Base-by-base conservation (phyloP, 768 basidiomycete genomes). In the Boletus rufocinnamomeus region DNA sequence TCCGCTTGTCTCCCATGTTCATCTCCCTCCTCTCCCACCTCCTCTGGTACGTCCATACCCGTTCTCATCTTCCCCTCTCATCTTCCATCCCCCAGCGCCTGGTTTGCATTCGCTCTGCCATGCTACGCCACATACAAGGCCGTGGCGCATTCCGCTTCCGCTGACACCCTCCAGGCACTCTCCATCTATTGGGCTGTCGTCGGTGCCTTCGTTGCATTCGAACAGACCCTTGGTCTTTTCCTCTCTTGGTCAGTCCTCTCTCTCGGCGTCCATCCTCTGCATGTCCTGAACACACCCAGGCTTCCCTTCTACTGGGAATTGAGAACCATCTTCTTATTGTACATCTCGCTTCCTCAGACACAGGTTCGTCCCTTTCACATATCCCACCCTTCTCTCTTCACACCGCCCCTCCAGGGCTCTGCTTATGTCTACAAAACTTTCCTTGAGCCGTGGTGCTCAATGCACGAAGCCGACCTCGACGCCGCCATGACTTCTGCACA, bases 281-380 rank as follows among this genome's bases (percentile, higher is more conserved):
- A 46, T 61, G 54, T 56, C 49, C 62, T 67, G 35, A 70, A 54
- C 54, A 43, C 57, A 21, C 41, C 7, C 53, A 88, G 88, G 88
- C 65, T 90, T 43, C 88, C 89, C 8, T 88, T 91, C 68, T 90
- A 89, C 67, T 88, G 84, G 84, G 89, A 90, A 66, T 46, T 82
- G 52, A 84, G 88, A 64, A 88, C 85, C n/a, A 25, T 84, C 4
- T 84, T 89, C 68, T 68, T 90, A 4, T 76, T 90, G 27, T 90
- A 85, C 75, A 70, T 90, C 45, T 74, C 87, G 10, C 80, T 90
- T 19, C 87, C 88, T 8, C 87, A 88, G 74, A 87, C 81, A 1
- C 80, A 88, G 80, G 88, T 84, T 57, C 49, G 75, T 72, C 35
- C 41, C 27, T 49, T 34, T 11, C 41, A 30, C 54, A 13, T 40